Evolutionary conservation across 116 monocot species (phyloP), one percentile per base, ranked within the genome.

Genomic region (Dioscorea cayenensis): DNA sequence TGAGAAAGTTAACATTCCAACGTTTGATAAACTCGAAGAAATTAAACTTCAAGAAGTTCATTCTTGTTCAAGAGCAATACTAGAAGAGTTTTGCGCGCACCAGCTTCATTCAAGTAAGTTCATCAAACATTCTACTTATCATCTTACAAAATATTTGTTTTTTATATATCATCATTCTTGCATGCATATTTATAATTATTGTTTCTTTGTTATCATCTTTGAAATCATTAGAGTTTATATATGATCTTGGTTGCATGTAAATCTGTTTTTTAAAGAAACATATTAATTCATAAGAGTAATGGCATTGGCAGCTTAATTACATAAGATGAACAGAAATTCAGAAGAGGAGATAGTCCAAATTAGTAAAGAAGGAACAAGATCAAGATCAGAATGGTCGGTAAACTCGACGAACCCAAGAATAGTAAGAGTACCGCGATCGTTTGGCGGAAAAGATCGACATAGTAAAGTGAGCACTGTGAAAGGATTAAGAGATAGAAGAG

Each of bases 371-470:
- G 36, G 28, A 51, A 28, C 75, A 65, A 71, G 49, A 64, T 73
- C 77, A 62, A 73, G 82, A 18, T 32, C 32, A 32, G 9, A 66
- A 50, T 81, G 79, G 79, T 64, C 77, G 11, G 80, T 61, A 37
- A 76, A 32, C 32, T 32, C 83, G 43, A 79, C 51, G 64, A 89
- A 88, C 49, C 84, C 82, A 5, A 75, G 92, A 67, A 88, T 92
- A 21, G 89, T 88, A 16, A 74, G 88, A 7, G 88, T 88, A 1
- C 82, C 86, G 2, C 82, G 84, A 1, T 51, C 77, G 36, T 81
- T 88, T 11, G 85, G 83, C 25, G 88, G 91, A 1, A 92, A 92
- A 76, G 91, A 92, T 52, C 49, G 91, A 55, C 91, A 92, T 25
- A 92, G 88, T 75, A 92, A 92, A 71, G 88, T 91, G 14, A 88